Percentiles rank a stretch among this genome's conserved stretches.
These are phyloP conservation scores for Xanthoconium stramineum DNA, from an alignment of 768 basidiomycete genomes.

Conservation along the genomic window DNA sequence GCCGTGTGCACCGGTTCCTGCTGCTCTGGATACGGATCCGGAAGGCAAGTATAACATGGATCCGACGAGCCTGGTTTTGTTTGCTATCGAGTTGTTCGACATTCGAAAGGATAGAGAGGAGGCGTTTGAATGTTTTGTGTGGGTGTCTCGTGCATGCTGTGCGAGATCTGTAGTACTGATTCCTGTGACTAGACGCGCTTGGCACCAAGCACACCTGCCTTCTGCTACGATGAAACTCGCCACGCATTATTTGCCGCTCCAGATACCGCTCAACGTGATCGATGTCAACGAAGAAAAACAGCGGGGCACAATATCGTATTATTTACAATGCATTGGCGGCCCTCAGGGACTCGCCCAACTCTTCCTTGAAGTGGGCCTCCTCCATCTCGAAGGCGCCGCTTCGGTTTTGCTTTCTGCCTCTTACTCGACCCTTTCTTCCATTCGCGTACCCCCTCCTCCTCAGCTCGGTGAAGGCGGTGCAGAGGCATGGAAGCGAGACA, in stretches of 20 bases:
- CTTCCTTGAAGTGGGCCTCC: conserved; percentile 73
- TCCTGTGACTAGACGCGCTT: conserved; percentile 57
- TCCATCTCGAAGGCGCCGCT: conserved; percentile 80
- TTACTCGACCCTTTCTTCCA: conserved; percentile 73
- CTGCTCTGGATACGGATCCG: conserved; percentile 45
- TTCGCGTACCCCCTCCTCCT: conserved; percentile 58
- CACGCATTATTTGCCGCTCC: conserved; percentile 66
- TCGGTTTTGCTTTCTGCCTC: conserved; percentile 68
- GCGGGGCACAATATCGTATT: conserved; percentile 58
- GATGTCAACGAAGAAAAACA: conserved; percentile 36
- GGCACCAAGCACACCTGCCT: conserved; percentile 74
- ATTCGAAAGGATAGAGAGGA: conserved; percentile 72
- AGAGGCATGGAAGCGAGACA: conserved; percentile 73
- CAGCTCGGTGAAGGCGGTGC: conserved; percentile 55
- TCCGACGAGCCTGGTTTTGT: conserved; percentile 72
- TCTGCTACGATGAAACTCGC: conserved; percentile 77
- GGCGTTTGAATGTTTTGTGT: conserved; percentile 82
- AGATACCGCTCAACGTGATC: conserved; percentile 38
- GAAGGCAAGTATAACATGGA: conserved; percentile 83
- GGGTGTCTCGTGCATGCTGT: conserved; percentile 27
- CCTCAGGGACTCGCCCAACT: conserved; percentile 65
- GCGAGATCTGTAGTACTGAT: not conserved
- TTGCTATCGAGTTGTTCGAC: conserved; percentile 68
- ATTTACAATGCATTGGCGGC: conserved; percentile 65
- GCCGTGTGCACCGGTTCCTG: conserved; percentile 47